Evolutionary conservation across 805 yeast species (phyloP).

Genomic region (Ogataea allantospora): DNA sequence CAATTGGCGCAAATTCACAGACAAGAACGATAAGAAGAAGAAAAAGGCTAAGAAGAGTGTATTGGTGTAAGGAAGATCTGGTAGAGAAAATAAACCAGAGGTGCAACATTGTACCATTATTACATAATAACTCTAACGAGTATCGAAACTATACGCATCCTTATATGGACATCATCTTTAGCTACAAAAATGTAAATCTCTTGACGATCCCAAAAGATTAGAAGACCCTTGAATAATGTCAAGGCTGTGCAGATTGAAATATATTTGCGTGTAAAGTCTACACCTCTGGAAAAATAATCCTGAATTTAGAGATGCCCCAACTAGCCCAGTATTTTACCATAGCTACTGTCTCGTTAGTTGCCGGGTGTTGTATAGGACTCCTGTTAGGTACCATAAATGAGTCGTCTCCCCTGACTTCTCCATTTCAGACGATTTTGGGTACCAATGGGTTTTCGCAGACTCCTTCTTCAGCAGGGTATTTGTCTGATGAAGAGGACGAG

Average conservation of each 20-base stretch:
- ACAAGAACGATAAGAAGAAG: slow-evolving; percentile 45
- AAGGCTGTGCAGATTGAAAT: too few relatives aligned
- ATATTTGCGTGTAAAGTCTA: too few relatives aligned
- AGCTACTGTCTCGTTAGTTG: slow-evolving; percentile 27
- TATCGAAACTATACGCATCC: too few relatives aligned
- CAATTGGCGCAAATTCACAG: slow-evolving; percentile 56
- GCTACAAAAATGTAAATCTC: too few relatives aligned
- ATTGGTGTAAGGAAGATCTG: slow-evolving; percentile 32
- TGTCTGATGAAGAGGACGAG: slow-evolving; percentile 23
- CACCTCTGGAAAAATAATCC: too few relatives aligned
- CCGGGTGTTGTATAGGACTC: slow-evolving; percentile 33
- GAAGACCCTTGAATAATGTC: too few relatives aligned
- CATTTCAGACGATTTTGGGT: slow-evolving; percentile 15
- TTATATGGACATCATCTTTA: too few relatives aligned
- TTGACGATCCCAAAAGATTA: too few relatives aligned
- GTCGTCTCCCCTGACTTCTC: slow-evolving; percentile 14
- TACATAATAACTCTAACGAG: too few relatives aligned
- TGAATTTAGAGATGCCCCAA: too few relatives aligned
- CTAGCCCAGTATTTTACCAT: slow-evolving; percentile 18
- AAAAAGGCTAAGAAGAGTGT: slow-evolving; percentile 42
- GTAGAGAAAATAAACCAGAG: neutral
- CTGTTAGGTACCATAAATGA: slow-evolving; percentile 20
- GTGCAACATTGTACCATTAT: too few relatives aligned
- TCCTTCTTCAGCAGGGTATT: slow-evolving; percentile 25
- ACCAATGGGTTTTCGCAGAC: slow-evolving; percentile 15